Evolutionary conservation across 202 grass and related monocot species (phyloP).

Genomic region (Musa balbisiana): DNA sequence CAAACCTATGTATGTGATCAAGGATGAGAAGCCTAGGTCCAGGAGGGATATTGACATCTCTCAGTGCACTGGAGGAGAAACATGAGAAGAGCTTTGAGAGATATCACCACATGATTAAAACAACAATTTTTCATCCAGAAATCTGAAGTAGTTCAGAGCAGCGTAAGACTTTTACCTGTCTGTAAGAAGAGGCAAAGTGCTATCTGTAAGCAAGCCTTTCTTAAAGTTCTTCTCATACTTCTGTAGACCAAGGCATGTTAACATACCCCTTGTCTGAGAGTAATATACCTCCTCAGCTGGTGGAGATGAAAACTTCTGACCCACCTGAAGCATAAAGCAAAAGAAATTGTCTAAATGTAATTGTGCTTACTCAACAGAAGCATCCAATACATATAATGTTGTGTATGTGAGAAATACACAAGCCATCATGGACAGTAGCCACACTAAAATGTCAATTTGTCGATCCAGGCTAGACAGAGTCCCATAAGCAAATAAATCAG

Average conservation of each 20-base stretch:
- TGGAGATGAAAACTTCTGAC: conserved; percentile 71
- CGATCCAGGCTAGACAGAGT: too few relatives aligned
- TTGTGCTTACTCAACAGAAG: neutral
- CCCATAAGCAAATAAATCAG: too few relatives aligned
- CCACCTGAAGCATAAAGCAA: conserved; percentile 43
- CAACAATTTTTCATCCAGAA: neutral
- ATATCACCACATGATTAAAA: neutral
- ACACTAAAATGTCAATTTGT: too few relatives aligned
- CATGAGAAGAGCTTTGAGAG: conserved; percentile 9
- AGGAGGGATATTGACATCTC: conserved; percentile 92
- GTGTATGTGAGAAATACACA: too few relatives aligned
- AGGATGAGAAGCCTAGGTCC: conserved; percentile 95
- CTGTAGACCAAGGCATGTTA: conserved; percentile 67
- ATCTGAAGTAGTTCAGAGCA: neutral
- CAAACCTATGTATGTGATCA: conserved; percentile 86
- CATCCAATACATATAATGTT: neutral
- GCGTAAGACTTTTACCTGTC: conserved; percentile 44
- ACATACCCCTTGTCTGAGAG: conserved; percentile 56
- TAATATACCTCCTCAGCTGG: conserved; percentile 57
- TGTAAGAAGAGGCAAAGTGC: conserved; percentile 73
- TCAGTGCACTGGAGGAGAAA: conserved; percentile 63
- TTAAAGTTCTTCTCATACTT: conserved; percentile 96
- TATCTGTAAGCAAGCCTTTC: conserved; percentile 89
- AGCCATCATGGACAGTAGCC: too few relatives aligned
- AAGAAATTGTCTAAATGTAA: neutral